phyloP scores from a whole-genome alignment of 805 yeast genomes.

The Ogataea paradorogensis region DNA sequence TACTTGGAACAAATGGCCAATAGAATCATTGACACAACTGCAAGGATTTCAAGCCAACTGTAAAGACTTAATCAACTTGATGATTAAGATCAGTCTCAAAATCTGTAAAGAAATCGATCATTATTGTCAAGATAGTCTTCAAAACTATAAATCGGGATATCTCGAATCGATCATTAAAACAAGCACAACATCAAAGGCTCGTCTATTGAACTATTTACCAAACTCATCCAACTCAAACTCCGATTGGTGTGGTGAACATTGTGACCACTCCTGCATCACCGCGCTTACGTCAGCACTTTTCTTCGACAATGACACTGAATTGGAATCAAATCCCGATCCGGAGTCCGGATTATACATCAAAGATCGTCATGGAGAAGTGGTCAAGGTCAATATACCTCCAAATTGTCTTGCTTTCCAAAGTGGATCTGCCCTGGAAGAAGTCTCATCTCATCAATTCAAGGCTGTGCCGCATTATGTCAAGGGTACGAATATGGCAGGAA shows the following conservation, averaged over 20 bases:
- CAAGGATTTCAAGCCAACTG: slow-evolving; percentile 36
- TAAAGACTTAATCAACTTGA: slow-evolving; percentile 41
- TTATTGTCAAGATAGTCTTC: slow-evolving; percentile 33
- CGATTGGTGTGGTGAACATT: slow-evolving; percentile 63
- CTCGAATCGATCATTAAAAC: slow-evolving; percentile 44
- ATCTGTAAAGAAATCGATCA: slow-evolving; percentile 57
- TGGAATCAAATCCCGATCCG: slow-evolving; percentile 41
- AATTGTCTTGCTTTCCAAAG: slow-evolving; percentile 61
- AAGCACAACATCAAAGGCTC: slow-evolving; percentile 56
- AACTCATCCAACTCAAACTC: slow-evolving; percentile 21
- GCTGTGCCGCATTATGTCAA: slow-evolving; percentile 60
- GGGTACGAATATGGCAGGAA: slow-evolving; percentile 36
- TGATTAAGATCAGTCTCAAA: slow-evolving; percentile 44
- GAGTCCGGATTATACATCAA: slow-evolving; percentile 50
- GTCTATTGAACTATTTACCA: slow-evolving; percentile 47
- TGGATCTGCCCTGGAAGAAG: slow-evolving; percentile 53
- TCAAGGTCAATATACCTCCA: slow-evolving; percentile 51
- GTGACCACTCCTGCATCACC: slow-evolving; percentile 59
- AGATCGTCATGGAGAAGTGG: slow-evolving; percentile 41
- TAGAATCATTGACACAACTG: slow-evolving; percentile 28
- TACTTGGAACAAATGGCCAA: slow-evolving; percentile 53
- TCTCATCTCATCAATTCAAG: slow-evolving; percentile 46
- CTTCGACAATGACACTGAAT: slow-evolving; percentile 36
- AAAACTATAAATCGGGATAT: slow-evolving; percentile 35
- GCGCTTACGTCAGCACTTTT: slow-evolving; percentile 56